Conservation (phyloP, 2,329 filamentous ascomycete genomes). For the Xylariaceae sp. region DNA sequence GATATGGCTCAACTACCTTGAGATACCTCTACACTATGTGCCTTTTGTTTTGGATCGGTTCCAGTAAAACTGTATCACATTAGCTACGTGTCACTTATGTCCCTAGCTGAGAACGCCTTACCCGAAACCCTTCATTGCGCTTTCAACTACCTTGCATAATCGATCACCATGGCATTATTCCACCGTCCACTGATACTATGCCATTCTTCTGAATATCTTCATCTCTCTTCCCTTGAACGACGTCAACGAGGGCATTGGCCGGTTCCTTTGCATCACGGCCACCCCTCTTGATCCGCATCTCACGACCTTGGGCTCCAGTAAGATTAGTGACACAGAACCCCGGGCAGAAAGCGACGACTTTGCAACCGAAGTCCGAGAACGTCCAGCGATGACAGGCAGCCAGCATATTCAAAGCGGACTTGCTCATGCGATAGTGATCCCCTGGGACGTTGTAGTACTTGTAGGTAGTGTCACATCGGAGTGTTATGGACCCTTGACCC, state of each 20-base stretch:
- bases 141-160: too few relatives aligned
- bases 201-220: constrained; percentile 20
- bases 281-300: constrained; percentile 19
- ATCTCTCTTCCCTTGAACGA: constrained; percentile 29
- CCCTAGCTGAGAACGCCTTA: too few relatives aligned
- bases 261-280: constrained; percentile 27
- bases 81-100: too few relatives aligned
- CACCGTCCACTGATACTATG: constrained; percentile 21
- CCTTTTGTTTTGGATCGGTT: too few relatives aligned
- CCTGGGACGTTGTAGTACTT: background rate
- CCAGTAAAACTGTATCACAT: too few relatives aligned
- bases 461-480: background rate
- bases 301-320: constrained; percentile 24
- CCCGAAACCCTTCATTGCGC: too few relatives aligned
- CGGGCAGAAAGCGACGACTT: constrained; percentile 32
- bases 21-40: too few relatives aligned
- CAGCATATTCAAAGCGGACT: background rate
- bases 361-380: constrained; percentile 25
- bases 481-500: background rate
- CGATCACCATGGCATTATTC: constrained; percentile 19
- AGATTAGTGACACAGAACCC: constrained; percentile 33
- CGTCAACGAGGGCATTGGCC: constrained; percentile 22
- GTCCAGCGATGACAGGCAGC: background rate
- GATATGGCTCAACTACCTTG: too few relatives aligned
- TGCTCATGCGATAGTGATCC: background rate